A percentile compares a stretch with the other conserved stretches of the same genome.
phyloP scores from a whole-genome alignment of 2,329 filamentous ascomycete genomes.

The Stagonosporopsis tanaceti region DNA sequence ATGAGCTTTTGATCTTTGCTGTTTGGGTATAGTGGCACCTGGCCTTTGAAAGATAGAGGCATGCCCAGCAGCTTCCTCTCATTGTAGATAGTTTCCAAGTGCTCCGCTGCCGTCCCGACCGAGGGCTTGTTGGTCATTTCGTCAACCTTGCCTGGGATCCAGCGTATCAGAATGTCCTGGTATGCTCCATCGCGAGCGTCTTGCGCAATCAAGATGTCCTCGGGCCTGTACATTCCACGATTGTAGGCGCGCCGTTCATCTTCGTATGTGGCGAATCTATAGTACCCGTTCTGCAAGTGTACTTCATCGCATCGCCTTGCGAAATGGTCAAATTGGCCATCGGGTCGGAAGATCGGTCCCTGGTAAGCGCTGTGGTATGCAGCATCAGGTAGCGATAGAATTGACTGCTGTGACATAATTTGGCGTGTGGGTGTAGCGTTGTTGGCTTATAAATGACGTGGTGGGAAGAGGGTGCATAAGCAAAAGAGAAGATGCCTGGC shows the following conservation, averaged over 20 bases:
- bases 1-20: not conserved
- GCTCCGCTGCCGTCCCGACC: slow-evolving; percentile 20
- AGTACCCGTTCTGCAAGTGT: slow-evolving; percentile 23
- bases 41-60: slow-evolving; percentile 20
- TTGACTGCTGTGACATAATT: not conserved
- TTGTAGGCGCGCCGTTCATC: slow-evolving; percentile 27
- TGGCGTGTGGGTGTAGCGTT: too few relatives aligned
- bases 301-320: slow-evolving; percentile 2
- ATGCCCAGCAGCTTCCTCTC: slow-evolving; percentile 21
- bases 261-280: slow-evolving; percentile 21
- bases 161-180: slow-evolving; percentile 26
- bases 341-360: not conserved
- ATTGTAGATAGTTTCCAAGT: slow-evolving; percentile 26
- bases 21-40: slow-evolving; percentile 25
- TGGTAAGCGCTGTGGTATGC: slow-evolving; percentile 22
- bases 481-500: not conserved
- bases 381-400: not conserved
- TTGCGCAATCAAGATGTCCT: slow-evolving; percentile 24
- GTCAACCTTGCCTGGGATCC: slow-evolving; percentile 25
- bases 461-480: not conserved
- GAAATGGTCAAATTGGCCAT: slow-evolving; percentile 24
- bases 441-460: not conserved
- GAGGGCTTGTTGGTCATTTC: not conserved
- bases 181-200: slow-evolving; percentile 18
- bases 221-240: slow-evolving; percentile 23